Percentiles rank a stretch among this genome's conserved stretches.
Evolutionary conservation across 108 stramenopile species (phyloP).

Genomic region (Pseudonitzschia multistriata): DNA sequence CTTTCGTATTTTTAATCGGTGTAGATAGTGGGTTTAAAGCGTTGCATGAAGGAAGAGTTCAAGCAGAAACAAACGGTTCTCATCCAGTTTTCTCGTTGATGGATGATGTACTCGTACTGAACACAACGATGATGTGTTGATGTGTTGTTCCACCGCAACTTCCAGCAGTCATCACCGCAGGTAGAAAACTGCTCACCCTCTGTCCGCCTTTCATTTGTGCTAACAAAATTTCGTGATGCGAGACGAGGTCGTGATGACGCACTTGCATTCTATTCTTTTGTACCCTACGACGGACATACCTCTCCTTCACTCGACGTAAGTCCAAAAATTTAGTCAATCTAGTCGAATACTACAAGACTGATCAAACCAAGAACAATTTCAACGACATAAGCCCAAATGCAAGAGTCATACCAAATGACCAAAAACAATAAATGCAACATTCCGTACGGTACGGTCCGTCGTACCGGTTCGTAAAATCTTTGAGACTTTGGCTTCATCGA

Average conservation of each 20-base stretch:
- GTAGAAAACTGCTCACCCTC: neutral
- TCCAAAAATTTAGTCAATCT: neutral
- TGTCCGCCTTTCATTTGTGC: neutral
- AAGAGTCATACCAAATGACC: no score
- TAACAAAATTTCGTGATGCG: neutral
- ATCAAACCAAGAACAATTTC: no score
- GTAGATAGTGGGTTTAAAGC: neutral
- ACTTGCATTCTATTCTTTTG: neutral
- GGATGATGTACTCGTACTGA: no score
- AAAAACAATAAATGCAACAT: no score
- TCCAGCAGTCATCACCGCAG: neutral
- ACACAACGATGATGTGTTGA: constrained; percentile 2
- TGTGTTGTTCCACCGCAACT: neutral
- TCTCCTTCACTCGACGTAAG: neutral
- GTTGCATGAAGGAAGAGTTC: neutral
- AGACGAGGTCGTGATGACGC: neutral
- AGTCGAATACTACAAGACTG: neutral
- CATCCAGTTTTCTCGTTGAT: neutral
- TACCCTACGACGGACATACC: neutral
- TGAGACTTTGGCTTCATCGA: no score
- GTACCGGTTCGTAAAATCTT: no score
- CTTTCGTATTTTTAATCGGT: neutral
- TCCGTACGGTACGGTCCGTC: no score
- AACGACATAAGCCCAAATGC: no score
- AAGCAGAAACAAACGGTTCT: neutral